phyloP scores from a whole-genome alignment of 1,284 basidiomycete genomes.

The Coniferiporia sulphurascens region DNA sequence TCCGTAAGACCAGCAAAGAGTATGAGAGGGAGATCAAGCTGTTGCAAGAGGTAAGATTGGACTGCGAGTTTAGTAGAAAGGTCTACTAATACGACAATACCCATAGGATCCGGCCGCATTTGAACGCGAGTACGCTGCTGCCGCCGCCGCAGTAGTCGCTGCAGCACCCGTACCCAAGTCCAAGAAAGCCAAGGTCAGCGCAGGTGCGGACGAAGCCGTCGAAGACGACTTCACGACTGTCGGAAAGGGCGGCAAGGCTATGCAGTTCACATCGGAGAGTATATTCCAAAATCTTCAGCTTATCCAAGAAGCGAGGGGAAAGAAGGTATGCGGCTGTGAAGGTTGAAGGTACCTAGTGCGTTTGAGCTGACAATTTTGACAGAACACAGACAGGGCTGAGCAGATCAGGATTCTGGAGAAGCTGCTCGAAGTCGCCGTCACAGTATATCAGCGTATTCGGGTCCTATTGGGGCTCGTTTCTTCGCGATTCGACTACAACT shows the following conservation, averaged over 20 bases:
- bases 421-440: constrained; percentile 83
- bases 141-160: constrained; percentile 44
- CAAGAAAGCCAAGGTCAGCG: constrained; percentile 39
- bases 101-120: constrained; percentile 88
- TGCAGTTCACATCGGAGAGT: constrained; percentile 82
- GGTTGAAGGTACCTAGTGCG: background rate
- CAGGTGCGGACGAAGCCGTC: constrained; percentile 34
- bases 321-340: constrained; percentile 62
- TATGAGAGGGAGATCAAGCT: constrained; percentile 78
- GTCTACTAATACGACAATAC: constrained; percentile 14
- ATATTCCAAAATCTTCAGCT: constrained; percentile 92
- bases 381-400: constrained; percentile 96
- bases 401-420: constrained; percentile 90
- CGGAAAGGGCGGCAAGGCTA: constrained; percentile 83
- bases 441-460: constrained; percentile 90
- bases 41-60: constrained; percentile 69
- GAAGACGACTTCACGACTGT: constrained; percentile 87
- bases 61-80: background rate
- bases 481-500: constrained; percentile 96
- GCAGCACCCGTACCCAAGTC: constrained; percentile 32
- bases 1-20: constrained; percentile 90
- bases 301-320: constrained; percentile 93
- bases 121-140: constrained; percentile 65
- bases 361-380: constrained; percentile 18
- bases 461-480: constrained; percentile 93